Evolutionary conservation across 108 stramenopile species (phyloP), one percentile per base, ranked within the genome.

Genomic region (Cylindrotheca closterium): DNA sequence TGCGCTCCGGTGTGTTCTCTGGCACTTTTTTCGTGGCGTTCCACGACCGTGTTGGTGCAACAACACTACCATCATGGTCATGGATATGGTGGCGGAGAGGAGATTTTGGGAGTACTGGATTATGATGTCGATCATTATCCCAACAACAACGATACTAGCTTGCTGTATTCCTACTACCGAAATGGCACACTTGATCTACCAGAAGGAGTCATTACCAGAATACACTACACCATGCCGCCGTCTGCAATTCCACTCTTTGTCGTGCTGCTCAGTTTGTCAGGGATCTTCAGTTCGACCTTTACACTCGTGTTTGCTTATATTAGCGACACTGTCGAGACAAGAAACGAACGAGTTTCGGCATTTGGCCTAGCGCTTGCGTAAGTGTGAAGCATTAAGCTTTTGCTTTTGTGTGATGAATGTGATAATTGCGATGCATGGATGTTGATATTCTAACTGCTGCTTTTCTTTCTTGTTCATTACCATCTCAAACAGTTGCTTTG

Each of bases 281-380:
- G 97, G n/a, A 61, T 95, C 27, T 97, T 97, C 69, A 80, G 92
- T 15, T 87, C 87, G 8, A 99, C 98, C n/a, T 99, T 99, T 63
- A 93, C 98, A 0, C 53, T 99, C 32, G 92, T 93, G 49, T 99
- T 99, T 79, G 95, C 97, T 3, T 99, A 99, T 79, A 99, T 99
- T 42, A 79, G 88, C 17, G 98, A 99, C 77, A 84, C 93, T 23
- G 93, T 97, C 12, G 71, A 73, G 32, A 68, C 79, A 53, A 82
- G 76, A 26, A 75, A 91, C 45, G 82, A 87, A 49, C 84, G 97
- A 17, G 96, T 97, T 10, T 82, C 93, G 5, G 98, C 96, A 0
- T 99, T 95, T 73, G 98, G 98, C 30, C 55, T 97, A 50, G 98
- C 98, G n/a, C 68, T 99, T 65, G 97, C 97, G 5, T 97, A 42